phyloP scores from a whole-genome alignment of 768 basidiomycete species.

The Boletus insuetus region DNA sequence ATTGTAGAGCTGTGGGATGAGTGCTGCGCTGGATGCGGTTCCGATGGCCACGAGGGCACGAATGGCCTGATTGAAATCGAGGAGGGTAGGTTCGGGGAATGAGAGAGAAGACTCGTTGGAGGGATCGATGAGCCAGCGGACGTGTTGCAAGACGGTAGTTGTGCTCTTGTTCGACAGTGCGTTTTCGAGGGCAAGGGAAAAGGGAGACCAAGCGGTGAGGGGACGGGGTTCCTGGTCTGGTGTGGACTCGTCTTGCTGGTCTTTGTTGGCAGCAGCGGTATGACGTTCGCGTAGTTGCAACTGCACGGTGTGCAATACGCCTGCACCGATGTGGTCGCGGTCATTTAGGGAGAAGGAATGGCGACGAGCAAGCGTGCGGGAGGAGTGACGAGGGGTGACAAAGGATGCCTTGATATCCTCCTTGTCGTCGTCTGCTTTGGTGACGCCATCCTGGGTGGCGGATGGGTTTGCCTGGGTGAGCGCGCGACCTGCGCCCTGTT shows the following conservation, averaged over 20 bases:
- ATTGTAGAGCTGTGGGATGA: slow-evolving; percentile 68
- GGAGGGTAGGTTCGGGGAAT: slow-evolving; percentile 36
- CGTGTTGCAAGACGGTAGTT: slow-evolving; percentile 9
- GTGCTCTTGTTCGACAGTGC: slow-evolving; percentile 17
- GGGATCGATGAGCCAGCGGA: slow-evolving; percentile 33
- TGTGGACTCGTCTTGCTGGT: slow-evolving; percentile 12
- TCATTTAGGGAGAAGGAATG: slow-evolving; percentile 54
- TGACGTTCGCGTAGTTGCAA: slow-evolving; percentile 62
- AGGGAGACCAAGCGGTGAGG: slow-evolving; percentile 22
- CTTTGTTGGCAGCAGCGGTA: slow-evolving; percentile 36
- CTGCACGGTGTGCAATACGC: slow-evolving; percentile 63
- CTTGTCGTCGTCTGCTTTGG: slow-evolving; percentile 52
- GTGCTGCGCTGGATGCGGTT: slow-evolving; percentile 44
- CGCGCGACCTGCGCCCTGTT: slow-evolving; percentile 64
- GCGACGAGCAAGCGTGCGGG: slow-evolving; percentile 51
- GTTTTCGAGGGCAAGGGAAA: slow-evolving; percentile 17
- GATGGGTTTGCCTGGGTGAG: slow-evolving; percentile 70
- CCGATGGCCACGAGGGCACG: slow-evolving; percentile 43
- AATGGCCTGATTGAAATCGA: slow-evolving; percentile 63
- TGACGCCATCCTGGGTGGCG: slow-evolving; percentile 49
- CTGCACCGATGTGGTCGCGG: slow-evolving; percentile 34
- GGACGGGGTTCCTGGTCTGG: slow-evolving; percentile 24
- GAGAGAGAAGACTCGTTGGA: slow-evolving; percentile 28
- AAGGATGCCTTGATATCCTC: slow-evolving; percentile 46
- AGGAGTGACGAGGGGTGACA: slow-evolving; percentile 24